Evolutionary conservation across 768 basidiomycete genomes (phyloP).

Genomic region (Hygrophoropsis aurantiaca): DNA sequence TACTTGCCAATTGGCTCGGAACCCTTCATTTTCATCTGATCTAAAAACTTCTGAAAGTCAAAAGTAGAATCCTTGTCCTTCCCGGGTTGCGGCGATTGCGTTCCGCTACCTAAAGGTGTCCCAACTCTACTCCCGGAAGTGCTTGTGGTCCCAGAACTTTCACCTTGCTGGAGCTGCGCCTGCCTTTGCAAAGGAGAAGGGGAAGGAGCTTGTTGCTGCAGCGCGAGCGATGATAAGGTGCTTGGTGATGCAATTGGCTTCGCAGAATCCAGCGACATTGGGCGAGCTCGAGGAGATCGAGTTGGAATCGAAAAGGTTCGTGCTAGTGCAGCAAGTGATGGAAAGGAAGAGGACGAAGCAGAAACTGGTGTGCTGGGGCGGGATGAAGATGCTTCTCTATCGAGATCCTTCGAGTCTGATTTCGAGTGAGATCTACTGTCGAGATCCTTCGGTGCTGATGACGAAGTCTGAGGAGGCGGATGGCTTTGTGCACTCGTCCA

Average conservation of each 20-base stretch:
- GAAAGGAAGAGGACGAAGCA: constrained; percentile 41
- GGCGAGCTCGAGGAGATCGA: constrained; percentile 41
- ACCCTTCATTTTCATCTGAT: constrained; percentile 85
- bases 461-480: constrained; percentile 47
- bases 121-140: constrained; percentile 21
- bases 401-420: constrained; percentile 8
- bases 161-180: constrained; percentile 7
- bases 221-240: constrained; percentile 53
- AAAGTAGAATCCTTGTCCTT: constrained; percentile 54
- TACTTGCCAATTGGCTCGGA: constrained; percentile 96
- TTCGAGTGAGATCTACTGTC: constrained; percentile 6
- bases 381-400: constrained; percentile 4
- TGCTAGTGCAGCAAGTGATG: constrained; percentile 66
- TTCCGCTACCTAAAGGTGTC: constrained; percentile 24
- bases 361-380: constrained; percentile 22
- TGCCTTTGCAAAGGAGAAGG: constrained; percentile 7
- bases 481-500: constrained; percentile 66
- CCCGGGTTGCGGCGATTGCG: constrained; percentile 30
- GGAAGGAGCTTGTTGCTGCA: constrained; percentile 40
- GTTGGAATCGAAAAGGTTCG: constrained; percentile 59
- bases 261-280: constrained; percentile 61
- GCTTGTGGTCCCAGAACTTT: constrained; percentile 1
- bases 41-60: constrained; percentile 93
- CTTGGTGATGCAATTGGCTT: constrained; percentile 59
- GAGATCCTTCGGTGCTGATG: constrained; percentile 1